Percentiles rank a stretch among this genome's conserved stretches.
Evolutionary conservation across 768 basidiomycete species (phyloP).

Genomic region (Phlegmacium glaucopus): DNA sequence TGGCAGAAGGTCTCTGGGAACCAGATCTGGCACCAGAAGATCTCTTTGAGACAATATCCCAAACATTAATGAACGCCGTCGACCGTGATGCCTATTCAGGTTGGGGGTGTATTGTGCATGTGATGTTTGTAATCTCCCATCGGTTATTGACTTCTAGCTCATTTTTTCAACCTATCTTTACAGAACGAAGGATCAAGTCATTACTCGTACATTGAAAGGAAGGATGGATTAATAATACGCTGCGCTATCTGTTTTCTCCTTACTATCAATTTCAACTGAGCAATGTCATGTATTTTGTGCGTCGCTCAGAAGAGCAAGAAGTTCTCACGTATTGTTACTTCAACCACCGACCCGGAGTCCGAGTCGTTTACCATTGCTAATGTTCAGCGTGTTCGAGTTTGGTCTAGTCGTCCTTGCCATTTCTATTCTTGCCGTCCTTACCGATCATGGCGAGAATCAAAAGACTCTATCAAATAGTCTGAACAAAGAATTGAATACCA

Average conservation of each 20-base stretch:
- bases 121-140: slow-evolving; percentile 65
- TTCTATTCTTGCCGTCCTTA: slow-evolving; percentile 1
- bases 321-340: slow-evolving; percentile 2
- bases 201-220: slow-evolving; percentile 84
- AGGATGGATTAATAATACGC: slow-evolving; percentile 77
- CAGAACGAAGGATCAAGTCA: slow-evolving; percentile 70
- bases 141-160: neutral
- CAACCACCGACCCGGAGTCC: too few species aligned
- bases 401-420: neutral
- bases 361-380: neutral
- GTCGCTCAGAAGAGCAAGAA: slow-evolving; percentile 1
- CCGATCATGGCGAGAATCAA: neutral
- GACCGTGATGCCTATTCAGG: slow-evolving; percentile 97
- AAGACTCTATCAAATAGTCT: too few species aligned
- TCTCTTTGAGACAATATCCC: slow-evolving; percentile 96
- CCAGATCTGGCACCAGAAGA: slow-evolving; percentile 95
- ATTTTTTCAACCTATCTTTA: slow-evolving; percentile 9
- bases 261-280: slow-evolving; percentile 8
- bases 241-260: slow-evolving; percentile 8
- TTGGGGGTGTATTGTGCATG: slow-evolving; percentile 93
- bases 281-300: slow-evolving; percentile 13
- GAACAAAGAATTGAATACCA: slow-evolving; percentile 31
- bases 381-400: neutral
- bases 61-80: slow-evolving; percentile 91
- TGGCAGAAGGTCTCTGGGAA: slow-evolving; percentile 98